phyloP scores from a whole-genome alignment of 352 stramenopile genomes.

The Globisporangium lucens region DNA sequence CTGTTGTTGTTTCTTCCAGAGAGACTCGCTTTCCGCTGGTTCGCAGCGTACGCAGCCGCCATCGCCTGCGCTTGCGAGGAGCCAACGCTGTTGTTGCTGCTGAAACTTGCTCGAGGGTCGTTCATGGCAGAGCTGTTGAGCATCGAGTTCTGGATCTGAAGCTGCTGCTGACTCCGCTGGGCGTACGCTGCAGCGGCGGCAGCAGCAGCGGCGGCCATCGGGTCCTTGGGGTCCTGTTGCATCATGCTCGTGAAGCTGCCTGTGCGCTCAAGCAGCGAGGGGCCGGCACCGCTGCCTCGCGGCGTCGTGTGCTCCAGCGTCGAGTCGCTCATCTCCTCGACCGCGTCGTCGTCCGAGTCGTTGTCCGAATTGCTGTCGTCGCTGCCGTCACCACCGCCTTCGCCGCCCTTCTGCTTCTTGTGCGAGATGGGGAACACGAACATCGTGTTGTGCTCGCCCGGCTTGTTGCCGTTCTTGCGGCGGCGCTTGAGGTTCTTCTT shows the following conservation, averaged over 20 bases:
- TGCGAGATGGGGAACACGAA: constrained; percentile 81
- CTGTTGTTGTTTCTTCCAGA: constrained; percentile 16
- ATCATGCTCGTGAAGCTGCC: constrained; percentile 19
- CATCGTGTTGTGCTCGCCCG: constrained; percentile 60
- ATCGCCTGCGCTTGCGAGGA: constrained; percentile 10
- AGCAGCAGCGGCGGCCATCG: background rate
- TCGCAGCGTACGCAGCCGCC: constrained; percentile 12
- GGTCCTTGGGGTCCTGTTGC: constrained; percentile 20
- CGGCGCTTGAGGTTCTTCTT: constrained; percentile 58
- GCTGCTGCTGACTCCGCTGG: constrained; percentile 18
- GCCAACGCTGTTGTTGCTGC: background rate
- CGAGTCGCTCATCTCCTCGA: constrained; percentile 22
- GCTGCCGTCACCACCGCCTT: constrained; percentile 36
- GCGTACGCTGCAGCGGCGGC: constrained; percentile 3
- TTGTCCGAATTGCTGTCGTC: constrained; percentile 34
- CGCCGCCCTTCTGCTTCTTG: constrained; percentile 29
- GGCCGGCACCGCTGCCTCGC: constrained; percentile 2
- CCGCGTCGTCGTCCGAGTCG: constrained; percentile 15
- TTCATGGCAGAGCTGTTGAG: background rate
- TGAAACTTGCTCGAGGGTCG: constrained; percentile 14
- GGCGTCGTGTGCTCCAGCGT: constrained; percentile 18
- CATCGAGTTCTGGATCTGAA: background rate
- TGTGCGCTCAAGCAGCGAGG: constrained; percentile 11
- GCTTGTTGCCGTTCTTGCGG: constrained; percentile 34
- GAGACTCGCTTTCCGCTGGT: constrained; percentile 15